Percentiles rank a stretch among this genome's conserved stretches.
Conservation (phyloP, 2,329 filamentous ascomycete species). For the Colletotrichum sansevieriae region DNA sequence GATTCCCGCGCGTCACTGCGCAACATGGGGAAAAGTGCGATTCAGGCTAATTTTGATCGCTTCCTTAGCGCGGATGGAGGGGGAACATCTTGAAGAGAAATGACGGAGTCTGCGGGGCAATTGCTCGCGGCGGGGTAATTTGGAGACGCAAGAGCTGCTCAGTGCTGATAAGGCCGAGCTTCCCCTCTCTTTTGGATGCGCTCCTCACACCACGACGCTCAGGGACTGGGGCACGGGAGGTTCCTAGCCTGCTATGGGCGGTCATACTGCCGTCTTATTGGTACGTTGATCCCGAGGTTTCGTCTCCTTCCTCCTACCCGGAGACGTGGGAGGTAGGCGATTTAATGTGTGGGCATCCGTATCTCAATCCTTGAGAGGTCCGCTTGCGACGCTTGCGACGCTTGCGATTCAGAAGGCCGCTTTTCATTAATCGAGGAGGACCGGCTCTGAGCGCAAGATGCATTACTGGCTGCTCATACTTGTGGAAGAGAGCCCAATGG, state of each 20-base stretch:
- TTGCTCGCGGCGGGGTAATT: conserved; percentile 40
- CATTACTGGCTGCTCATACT: not conserved
- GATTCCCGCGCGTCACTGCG: conserved; percentile 8
- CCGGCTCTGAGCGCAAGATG: not conserved
- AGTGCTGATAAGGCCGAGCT: conserved; percentile 3
- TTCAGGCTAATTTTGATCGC: conserved; percentile 40
- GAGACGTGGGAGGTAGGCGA: not conserved
- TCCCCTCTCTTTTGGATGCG: conserved; percentile 10
- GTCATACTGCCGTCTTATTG: conserved; percentile 28
- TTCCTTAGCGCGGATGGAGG: conserved; percentile 25
- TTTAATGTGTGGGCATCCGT: not conserved
- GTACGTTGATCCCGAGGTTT: conserved; percentile 17
- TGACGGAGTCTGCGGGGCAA: conserved; percentile 30
- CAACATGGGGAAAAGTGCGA: conserved; percentile 22
- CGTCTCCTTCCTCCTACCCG: no score
- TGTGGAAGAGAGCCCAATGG: not conserved
- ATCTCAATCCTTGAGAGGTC: conserved; percentile 14
- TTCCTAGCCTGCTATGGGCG: conserved; percentile 5
- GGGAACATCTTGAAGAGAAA: conserved; percentile 24
- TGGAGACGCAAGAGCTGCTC: conserved; percentile 25
- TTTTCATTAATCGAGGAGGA: not conserved
- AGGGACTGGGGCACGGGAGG: not conserved
- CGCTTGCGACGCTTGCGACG: conserved; percentile 30
- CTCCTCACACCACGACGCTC: conserved; percentile 18
- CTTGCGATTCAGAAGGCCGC: conserved; percentile 3